Evolutionary conservation across 371 early-diverging fungal species (phyloP).

Genomic region (Mortierella sp.): DNA sequence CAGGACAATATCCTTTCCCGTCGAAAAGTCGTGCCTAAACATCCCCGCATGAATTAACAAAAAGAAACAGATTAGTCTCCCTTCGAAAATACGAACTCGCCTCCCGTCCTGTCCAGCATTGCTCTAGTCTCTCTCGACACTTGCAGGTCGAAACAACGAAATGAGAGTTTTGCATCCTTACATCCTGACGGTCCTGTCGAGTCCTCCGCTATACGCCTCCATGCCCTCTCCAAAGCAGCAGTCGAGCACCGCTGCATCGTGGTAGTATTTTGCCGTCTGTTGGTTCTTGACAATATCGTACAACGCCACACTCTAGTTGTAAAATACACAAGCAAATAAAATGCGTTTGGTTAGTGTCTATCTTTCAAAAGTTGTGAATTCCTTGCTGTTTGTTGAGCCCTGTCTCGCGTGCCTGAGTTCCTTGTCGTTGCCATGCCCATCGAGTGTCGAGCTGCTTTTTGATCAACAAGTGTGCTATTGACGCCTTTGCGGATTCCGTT

Average conservation of each 20-base stretch:
- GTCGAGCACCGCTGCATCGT: conserved; percentile 81
- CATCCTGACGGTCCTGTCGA: conserved; percentile 75
- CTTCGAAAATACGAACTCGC: no score
- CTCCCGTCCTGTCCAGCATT: no score
- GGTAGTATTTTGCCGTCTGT: conserved; percentile 66
- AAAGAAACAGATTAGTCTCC: conserved; percentile 11
- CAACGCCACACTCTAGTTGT: conserved; percentile 76
- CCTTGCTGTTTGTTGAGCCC: neutral
- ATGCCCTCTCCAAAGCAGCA: conserved; percentile 74
- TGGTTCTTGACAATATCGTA: conserved; percentile 81
- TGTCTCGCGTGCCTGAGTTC: neutral
- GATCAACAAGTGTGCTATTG: no score
- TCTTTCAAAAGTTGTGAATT: neutral
- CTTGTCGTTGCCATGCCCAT: neutral
- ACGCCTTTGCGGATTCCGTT: no score
- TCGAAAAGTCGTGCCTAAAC: conserved; percentile 66
- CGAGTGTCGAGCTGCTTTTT: no score
- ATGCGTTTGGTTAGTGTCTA: neutral
- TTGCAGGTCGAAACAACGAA: neutral
- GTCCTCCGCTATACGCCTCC: conserved; percentile 76
- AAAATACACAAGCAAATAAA: neutral
- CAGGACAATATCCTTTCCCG: conserved; percentile 61
- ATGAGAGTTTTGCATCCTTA: conserved; percentile 48
- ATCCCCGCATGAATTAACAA: no score
- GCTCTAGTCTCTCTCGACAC: no score